Evolutionary conservation across 2,329 filamentous ascomycete genomes (phyloP).

Genomic region (Aspergillus sp.): DNA sequence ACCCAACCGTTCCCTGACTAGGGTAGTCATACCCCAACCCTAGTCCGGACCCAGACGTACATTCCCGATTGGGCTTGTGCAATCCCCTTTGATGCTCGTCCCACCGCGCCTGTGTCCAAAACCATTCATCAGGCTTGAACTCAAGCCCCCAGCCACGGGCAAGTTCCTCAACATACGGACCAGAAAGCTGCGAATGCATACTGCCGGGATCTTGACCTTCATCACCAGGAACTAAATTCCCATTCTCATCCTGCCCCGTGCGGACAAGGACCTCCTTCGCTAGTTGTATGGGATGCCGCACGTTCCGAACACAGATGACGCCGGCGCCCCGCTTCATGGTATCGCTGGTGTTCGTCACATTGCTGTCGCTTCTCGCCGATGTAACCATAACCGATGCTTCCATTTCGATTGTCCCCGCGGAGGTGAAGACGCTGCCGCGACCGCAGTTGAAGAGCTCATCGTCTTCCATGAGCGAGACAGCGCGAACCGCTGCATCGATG

Average conservation of each 20-base stretch:
- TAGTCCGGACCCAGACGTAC: background rate
- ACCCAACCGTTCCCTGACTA: slow-evolving; percentile 81
- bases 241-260: slow-evolving; percentile 55
- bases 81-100: slow-evolving; percentile 70
- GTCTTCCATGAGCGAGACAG: slow-evolving; percentile 74
- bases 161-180: slow-evolving; percentile 66
- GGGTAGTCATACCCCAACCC: slow-evolving; percentile 39
- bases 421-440: slow-evolving; percentile 82
- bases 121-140: slow-evolving; percentile 69
- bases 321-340: slow-evolving; percentile 74
- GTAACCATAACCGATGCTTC: slow-evolving; percentile 88
- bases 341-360: slow-evolving; percentile 26
- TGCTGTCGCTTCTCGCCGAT: slow-evolving; percentile 17
- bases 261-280: slow-evolving; percentile 68
- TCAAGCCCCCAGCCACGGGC: slow-evolving; percentile 64
- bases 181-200: slow-evolving; percentile 67
- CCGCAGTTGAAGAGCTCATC: slow-evolving; percentile 82
- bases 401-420: slow-evolving; percentile 78
- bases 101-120: slow-evolving; percentile 76
- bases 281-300: slow-evolving; percentile 77
- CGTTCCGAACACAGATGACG: slow-evolving; percentile 68
- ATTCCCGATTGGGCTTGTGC: slow-evolving; percentile 6
- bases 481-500: slow-evolving; percentile 71
- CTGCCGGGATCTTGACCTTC: slow-evolving; percentile 33
- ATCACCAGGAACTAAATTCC: slow-evolving; percentile 47